Evolutionary conservation across 352 stramenopile species (phyloP), one percentile per base, ranked within the genome.

Genomic region (Phytophthora podocarpi): DNA sequence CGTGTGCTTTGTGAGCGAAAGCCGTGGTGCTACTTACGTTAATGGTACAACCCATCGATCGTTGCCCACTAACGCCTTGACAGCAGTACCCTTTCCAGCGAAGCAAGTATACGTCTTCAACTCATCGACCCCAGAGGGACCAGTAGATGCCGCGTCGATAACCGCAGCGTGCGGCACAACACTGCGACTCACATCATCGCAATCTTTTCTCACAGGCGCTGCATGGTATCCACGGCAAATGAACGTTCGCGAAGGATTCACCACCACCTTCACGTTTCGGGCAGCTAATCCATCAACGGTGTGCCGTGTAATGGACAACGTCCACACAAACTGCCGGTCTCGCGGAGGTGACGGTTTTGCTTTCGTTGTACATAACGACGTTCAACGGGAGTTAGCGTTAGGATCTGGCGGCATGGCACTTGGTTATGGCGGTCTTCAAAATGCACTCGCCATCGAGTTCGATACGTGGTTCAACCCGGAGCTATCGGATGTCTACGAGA

Each of bases 401-500:
- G 93, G 93, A 3, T 49, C 51, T 2, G 76, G 76, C 1, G 90
- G 91, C 20, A 81, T 81, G 66, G 78, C 81, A 5, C 66, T 98
- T 10, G 95, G 95, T 2, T 98, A 97, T 49, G 88, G 75, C 2
- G 90, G 90, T 4, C 76, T 98, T 26, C 45, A 50, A n/a, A 95
- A 97, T 51, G 72, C 82, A 10, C 50, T 98, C 1, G 92, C 74
- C 3, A 59, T 98, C 13, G 93, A 98, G 60, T 97, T 98, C 49
- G 93, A 98, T 64, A 98, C 90, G 10, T 97, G 85, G 78, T 97
- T 88, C 73, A 98, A 98, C 66, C 60, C 74, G 6, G 90, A 98
- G 27, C 72, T 90, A 47, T 46, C 82, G 12, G 93, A 98, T 40
- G 73, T 71, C 23, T 98, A 94, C 66, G 89, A 97, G 66, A 98